Percentiles rank a stretch among this genome's conserved stretches.
Conservation (phyloP, 1,284 basidiomycete species). For the Ceratobasidium sp. region DNA sequence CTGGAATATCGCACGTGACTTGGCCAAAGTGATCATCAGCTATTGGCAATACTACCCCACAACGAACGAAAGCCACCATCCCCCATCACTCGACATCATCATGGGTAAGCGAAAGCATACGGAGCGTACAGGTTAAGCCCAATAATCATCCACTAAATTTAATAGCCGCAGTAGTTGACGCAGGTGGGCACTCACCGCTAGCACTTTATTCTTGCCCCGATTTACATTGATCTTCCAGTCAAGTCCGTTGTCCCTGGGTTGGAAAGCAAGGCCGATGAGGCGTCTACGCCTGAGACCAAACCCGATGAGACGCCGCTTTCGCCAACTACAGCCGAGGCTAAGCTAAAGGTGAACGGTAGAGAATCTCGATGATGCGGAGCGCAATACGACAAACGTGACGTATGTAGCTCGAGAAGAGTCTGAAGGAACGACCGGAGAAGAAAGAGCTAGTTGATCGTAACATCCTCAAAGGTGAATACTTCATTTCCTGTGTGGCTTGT, state of each 20-base stretch:
- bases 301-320: slow-evolving; percentile 48
- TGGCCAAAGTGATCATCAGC: neutral
- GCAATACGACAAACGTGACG: slow-evolving; percentile 24
- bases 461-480: slow-evolving; percentile 73
- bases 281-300: neutral
- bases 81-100: neutral
- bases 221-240: slow-evolving; percentile 16
- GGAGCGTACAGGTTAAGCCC: neutral
- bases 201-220: neutral
- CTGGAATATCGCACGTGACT: neutral
- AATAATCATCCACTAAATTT: neutral
- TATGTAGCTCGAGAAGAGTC: slow-evolving; percentile 67
- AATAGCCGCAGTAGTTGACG: slow-evolving; percentile 30
- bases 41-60: slow-evolving; percentile 23
- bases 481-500: slow-evolving; percentile 5
- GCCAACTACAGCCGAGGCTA: slow-evolving; percentile 21
- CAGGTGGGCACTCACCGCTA: slow-evolving; percentile 14
- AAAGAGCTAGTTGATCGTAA: slow-evolving; percentile 75
- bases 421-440: slow-evolving; percentile 68
- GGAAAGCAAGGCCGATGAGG: slow-evolving; percentile 1
- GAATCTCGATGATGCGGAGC: neutral
- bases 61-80: slow-evolving; percentile 13
- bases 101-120: slow-evolving; percentile 7
- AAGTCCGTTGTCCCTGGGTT: slow-evolving; percentile 29
- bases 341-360: slow-evolving; percentile 16